Conservation (phyloP, 768 basidiomycete species). For the Boletus edulis region DNA sequence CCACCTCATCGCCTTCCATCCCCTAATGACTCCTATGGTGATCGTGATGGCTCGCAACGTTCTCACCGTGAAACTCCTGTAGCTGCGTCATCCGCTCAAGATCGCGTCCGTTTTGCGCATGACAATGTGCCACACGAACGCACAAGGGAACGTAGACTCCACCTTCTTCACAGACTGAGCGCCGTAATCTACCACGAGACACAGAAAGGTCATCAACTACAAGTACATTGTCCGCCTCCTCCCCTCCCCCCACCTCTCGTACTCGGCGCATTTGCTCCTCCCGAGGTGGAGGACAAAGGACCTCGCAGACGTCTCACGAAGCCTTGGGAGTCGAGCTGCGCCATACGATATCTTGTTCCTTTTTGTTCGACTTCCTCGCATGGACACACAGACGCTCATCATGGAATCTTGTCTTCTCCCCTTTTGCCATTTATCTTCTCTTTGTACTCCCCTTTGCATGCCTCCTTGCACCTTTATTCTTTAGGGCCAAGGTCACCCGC, state of each 20-base stretch:
- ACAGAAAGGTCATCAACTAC: constrained; percentile 36
- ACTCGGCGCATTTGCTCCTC: constrained; percentile 37
- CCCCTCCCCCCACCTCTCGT: constrained; percentile 35
- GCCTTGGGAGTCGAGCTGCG: constrained; percentile 45
- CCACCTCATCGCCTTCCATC: constrained; percentile 24
- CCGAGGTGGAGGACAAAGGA: constrained; percentile 35
- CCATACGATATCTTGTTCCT: constrained; percentile 30
- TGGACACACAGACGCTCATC: constrained; percentile 42
- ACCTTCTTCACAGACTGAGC: constrained; percentile 14
- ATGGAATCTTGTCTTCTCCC: constrained; percentile 36
- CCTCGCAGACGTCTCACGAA: constrained; percentile 39
- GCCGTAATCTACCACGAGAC: constrained; percentile 27
- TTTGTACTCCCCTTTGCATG: constrained; percentile 28
- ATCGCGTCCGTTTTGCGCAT: constrained; percentile 24
- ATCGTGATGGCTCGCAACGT: constrained; percentile 17
- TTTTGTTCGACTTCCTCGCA: constrained; percentile 38
- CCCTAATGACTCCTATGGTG: constrained; percentile 19
- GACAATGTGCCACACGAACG: constrained; percentile 12
- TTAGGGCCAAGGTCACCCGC: constrained; percentile 43
- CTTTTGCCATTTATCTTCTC: constrained; percentile 30
- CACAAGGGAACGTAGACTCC: constrained; percentile 22
- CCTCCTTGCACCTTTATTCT: constrained; percentile 35
- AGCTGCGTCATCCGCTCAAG: constrained; percentile 18
- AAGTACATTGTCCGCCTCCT: constrained; percentile 50
- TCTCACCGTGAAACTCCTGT: constrained; percentile 20